Percentiles rank a stretch among this genome's conserved stretches.
phyloP scores from a whole-genome alignment of 371 early-diverging fungal genomes.

The Basidiobolus meristosporus region DNA sequence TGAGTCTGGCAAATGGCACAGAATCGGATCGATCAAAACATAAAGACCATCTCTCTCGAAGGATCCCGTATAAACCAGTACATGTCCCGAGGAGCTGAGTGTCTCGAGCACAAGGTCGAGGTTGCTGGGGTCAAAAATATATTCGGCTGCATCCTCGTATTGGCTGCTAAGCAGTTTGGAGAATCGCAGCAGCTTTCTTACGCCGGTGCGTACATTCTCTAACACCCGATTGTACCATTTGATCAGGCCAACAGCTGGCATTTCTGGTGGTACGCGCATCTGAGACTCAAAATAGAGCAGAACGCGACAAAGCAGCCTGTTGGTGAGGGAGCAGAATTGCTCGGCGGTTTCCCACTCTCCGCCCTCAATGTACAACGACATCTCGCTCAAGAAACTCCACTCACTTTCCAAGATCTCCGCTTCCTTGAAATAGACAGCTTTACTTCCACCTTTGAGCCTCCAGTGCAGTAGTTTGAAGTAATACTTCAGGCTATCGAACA shows the following conservation, averaged over 20 bases:
- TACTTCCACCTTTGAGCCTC: conserved; percentile 29
- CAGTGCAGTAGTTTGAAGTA: conserved; percentile 60
- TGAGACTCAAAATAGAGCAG: conserved; percentile 22
- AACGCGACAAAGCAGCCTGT: conserved; percentile 18
- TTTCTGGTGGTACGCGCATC: conserved; percentile 14
- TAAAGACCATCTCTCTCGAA: not conserved
- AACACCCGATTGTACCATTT: conserved; percentile 33
- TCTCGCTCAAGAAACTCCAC: conserved; percentile 52
- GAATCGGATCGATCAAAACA: not conserved
- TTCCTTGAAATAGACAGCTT: conserved; percentile 31
- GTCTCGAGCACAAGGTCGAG: conserved; percentile 6
- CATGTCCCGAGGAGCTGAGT: not conserved
- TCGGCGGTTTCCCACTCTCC: conserved; percentile 56
- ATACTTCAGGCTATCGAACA: conserved; percentile 48
- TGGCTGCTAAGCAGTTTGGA: conserved; percentile 2
- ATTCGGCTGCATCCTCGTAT: conserved; percentile 6
- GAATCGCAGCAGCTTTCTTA: conserved; percentile 31
- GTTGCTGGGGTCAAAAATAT: conserved; percentile 4
- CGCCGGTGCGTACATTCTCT: conserved; percentile 39
- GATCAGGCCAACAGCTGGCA: conserved; percentile 21
- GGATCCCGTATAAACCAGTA: conserved; percentile 9
- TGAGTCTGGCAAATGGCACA: not conserved
- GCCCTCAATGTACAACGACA: conserved; percentile 46
- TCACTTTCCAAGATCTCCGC: conserved; percentile 65
- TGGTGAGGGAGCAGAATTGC: conserved; percentile 55